phyloP scores from a whole-genome alignment of 2,329 filamentous ascomycete species.

The Basipetospora chlamydospora region DNA sequence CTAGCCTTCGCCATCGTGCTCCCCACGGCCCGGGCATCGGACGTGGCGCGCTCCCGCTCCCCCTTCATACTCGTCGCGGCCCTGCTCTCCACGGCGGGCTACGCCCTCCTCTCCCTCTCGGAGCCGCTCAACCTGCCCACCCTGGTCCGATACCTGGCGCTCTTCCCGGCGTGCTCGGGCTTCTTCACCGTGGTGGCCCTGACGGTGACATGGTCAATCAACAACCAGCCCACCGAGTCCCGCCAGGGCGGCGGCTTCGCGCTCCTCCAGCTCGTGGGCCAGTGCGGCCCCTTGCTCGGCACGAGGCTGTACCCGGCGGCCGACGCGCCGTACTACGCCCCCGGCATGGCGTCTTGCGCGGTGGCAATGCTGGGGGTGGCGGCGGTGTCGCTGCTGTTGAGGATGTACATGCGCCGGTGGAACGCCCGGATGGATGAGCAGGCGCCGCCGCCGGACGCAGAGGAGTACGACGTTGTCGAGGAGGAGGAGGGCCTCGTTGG shows the following conservation, averaged over 20 bases:
- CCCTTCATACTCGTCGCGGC: constrained; percentile 56
- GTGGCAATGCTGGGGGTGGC: constrained; percentile 48
- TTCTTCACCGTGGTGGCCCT: constrained; percentile 78
- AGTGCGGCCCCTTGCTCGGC: constrained; percentile 61
- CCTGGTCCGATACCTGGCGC: constrained; percentile 51
- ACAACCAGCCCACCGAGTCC: constrained; percentile 60
- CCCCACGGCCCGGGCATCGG: constrained; percentile 56
- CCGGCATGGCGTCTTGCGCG: constrained; percentile 48
- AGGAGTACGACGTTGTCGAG: constrained; percentile 11
- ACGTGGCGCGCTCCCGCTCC: constrained; percentile 47
- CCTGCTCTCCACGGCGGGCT: constrained; percentile 47
- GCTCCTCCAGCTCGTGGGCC: constrained; percentile 67
- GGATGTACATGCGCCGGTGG: constrained; percentile 33
- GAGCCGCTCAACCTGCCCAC: constrained; percentile 27
- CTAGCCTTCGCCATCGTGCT: constrained; percentile 60
- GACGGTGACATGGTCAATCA: constrained; percentile 77
- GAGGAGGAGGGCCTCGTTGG: constrained; percentile 28
- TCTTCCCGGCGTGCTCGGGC: constrained; percentile 65
- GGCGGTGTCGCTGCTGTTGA: constrained; percentile 35
- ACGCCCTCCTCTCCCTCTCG: constrained; percentile 45
- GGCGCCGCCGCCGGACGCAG: constrained; percentile 14
- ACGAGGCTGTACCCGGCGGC: constrained; percentile 47
- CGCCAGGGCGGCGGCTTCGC: constrained; percentile 65
- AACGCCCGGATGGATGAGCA: constrained; percentile 30
- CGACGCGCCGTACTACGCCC: constrained; percentile 46